Conservation (phyloP, 345 rosid genomes). For the Eucalyptus dawsonii region DNA sequence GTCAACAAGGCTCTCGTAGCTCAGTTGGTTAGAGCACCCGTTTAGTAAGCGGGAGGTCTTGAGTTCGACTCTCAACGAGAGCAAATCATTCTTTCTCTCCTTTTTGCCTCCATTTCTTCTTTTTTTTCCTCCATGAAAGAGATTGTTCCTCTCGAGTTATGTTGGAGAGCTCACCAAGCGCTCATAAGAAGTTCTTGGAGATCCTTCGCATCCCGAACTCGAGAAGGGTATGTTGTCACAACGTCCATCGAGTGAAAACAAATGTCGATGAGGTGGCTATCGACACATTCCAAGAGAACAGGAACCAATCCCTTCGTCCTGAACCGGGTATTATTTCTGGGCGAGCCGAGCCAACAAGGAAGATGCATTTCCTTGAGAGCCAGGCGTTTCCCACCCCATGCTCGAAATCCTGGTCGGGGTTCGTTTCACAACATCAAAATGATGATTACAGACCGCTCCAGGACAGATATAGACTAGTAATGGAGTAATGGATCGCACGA, state of each 20-base stretch:
- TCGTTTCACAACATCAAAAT: not conserved
- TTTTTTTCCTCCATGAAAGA: not conserved
- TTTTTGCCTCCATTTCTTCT: not conserved
- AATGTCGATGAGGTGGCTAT: not conserved
- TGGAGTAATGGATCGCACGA: not conserved
- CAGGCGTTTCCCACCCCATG: not conserved
- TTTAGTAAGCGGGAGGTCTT: conserved; percentile 98
- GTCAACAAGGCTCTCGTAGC: conserved; percentile 50
- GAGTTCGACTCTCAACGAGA: conserved; percentile 94
- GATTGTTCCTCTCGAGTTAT: not conserved
- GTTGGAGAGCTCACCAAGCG: not conserved
- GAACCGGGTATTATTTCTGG: not conserved
- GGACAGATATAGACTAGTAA: not conserved
- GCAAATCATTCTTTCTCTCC: not conserved
- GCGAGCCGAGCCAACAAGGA: not conserved
- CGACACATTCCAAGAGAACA: not conserved
- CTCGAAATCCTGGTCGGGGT: not conserved
- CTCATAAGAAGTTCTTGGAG: not conserved
- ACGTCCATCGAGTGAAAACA: not conserved
- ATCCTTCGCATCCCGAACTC: not conserved
- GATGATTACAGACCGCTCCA: not conserved
- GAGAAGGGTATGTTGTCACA: no score
- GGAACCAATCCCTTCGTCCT: not conserved
- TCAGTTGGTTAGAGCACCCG: conserved; percentile 99
- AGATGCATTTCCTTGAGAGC: not conserved